Percentiles rank a stretch among this genome's conserved stretches.
These are phyloP conservation scores for Lactarius akahatsu DNA, from an alignment of 768 basidiomycete species.

Conservation along the genomic window DNA sequence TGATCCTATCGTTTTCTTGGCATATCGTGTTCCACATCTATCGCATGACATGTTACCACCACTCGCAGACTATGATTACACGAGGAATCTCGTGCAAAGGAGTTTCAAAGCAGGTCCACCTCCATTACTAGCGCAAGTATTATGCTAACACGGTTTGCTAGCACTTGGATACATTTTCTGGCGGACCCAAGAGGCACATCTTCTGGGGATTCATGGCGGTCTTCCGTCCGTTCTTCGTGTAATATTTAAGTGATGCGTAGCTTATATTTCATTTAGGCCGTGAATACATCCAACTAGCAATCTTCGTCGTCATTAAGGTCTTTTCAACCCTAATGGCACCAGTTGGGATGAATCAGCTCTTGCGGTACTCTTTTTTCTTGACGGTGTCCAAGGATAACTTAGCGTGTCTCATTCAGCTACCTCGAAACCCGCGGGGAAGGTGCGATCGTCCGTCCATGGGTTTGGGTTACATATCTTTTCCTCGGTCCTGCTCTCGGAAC, in stretches of 20 bases:
- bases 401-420: constrained; percentile 45
- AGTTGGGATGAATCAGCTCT: constrained; percentile 36
- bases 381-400: not conserved
- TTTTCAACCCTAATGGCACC: constrained; percentile 34
- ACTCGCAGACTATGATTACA: constrained; percentile 48
- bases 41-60: constrained; percentile 45
- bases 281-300: constrained; percentile 20
- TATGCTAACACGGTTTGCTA: constrained; percentile 14
- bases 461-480: constrained; percentile 60
- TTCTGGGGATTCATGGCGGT: constrained; percentile 33
- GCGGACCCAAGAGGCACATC: constrained; percentile 28
- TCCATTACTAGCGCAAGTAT: not conserved
- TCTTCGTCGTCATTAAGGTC: constrained; percentile 16
- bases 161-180: constrained; percentile 34
- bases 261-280: constrained; percentile 14
- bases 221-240: constrained; percentile 26
- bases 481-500: constrained; percentile 46
- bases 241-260: not conserved
- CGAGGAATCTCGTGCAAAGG: constrained; percentile 37
- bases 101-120: constrained; percentile 36
- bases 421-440: constrained; percentile 54
- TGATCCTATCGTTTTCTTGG: constrained; percentile 49
- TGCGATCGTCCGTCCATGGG: constrained; percentile 59
- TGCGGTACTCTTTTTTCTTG: constrained; percentile 30
- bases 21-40: constrained; percentile 46